A percentile compares a stretch with the other conserved stretches of the same genome.
Conservation (phyloP, 805 yeast genomes). For the Danielozyma ontarioensis region DNA sequence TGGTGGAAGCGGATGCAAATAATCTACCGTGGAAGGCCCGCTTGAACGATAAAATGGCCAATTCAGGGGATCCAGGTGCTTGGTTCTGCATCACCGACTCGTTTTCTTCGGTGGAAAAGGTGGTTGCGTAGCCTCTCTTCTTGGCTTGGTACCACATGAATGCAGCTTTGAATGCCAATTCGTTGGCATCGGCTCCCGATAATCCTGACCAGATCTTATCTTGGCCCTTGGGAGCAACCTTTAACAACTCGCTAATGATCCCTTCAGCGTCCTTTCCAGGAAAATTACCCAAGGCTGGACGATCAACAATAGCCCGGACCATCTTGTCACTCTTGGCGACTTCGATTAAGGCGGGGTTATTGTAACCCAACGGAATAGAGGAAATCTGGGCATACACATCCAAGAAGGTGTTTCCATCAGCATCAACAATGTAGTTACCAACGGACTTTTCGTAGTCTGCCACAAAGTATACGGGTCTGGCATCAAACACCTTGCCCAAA, state of each 20-base stretch:
- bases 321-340: slow-evolving; percentile 66
- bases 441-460: slow-evolving; percentile 70
- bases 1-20: slow-evolving; percentile 85
- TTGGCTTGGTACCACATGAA: slow-evolving; percentile 72
- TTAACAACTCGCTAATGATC: slow-evolving; percentile 43
- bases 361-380: slow-evolving; percentile 80
- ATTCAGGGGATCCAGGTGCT: slow-evolving; percentile 85
- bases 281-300: slow-evolving; percentile 77
- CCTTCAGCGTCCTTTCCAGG: slow-evolving; percentile 58
- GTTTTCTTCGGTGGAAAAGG: slow-evolving; percentile 66
- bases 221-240: slow-evolving; percentile 77
- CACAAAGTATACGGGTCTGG: slow-evolving; percentile 68
- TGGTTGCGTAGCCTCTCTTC: slow-evolving; percentile 48
- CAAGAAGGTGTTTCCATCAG: slow-evolving; percentile 68
- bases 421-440: slow-evolving; percentile 80
- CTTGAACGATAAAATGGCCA: slow-evolving; percentile 81
- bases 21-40: slow-evolving; percentile 93
- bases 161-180: slow-evolving; percentile 84
- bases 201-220: slow-evolving; percentile 72
- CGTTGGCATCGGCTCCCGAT: slow-evolving; percentile 86
- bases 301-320: slow-evolving; percentile 69
- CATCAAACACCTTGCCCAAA: slow-evolving; percentile 61
- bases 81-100: slow-evolving; percentile 70
- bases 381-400: slow-evolving; percentile 84
- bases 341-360: slow-evolving; percentile 69